Evolutionary conservation across 768 basidiomycete species (phyloP), one percentile per base, ranked within the genome.

Genomic region (Epithele typhae): DNA sequence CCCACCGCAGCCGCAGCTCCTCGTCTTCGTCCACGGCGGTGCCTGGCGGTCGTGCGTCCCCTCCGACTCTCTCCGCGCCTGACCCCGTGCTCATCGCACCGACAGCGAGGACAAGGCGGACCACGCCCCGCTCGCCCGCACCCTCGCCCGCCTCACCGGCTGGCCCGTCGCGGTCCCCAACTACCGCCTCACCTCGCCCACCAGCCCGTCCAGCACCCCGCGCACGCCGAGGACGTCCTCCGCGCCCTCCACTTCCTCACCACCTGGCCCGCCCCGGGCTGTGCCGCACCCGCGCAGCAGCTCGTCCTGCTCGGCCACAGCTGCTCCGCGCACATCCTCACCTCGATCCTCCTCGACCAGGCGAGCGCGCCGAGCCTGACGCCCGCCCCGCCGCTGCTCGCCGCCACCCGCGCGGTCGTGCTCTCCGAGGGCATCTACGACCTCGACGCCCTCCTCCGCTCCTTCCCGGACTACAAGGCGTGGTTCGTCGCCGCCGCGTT

Each of bases 381-480:
- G 14, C 85, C 84, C 0, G 62, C 69, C 36, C 56, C 57, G 11
- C 42, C 44, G 30, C 66, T 82, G 17, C 64, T 76, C 39, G 52
- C 55, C 44, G 68, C 75, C 37, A 74, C 76, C 17, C 71, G 71
- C 43, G 83, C 72, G 14, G 67, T 89, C 37, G 64, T 81, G 41
- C 52, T 83, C 55, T 82, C 89, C 1, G 88, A 87, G 63, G 90
- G 90, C 25, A 82, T 91, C 52, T 90, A 82, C 64, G 81, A 91
- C 62, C 64, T 89, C 49, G 83, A 86, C 62, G 55, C 71, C 4
- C 73, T 92, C 34, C 69, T 89, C 21, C 53, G 61, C 11, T 73
- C 69, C 46, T 89, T 88, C 66, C 87, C 88, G 2, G 22, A 37
- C n/a, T 92, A 91, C 63, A 73, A 68, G 41, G 58, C 68, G 6